Conservation (phyloP, 805 yeast genomes). For the Candida golubevii region DNA sequence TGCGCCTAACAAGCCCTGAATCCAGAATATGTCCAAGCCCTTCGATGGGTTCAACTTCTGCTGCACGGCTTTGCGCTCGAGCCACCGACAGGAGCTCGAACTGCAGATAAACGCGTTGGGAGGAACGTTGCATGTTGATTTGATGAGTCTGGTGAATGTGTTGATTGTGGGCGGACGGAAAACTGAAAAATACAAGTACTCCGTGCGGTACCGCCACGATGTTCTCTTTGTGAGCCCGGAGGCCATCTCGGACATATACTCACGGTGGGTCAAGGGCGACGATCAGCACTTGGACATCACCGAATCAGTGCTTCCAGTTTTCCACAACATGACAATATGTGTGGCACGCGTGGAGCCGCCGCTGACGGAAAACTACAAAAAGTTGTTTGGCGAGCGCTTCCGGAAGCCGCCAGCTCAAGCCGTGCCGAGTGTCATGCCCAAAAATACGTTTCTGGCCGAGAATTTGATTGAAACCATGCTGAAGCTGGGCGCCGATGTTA, state of each 20-base stretch:
- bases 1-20: background rate
- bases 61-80: conserved; percentile 48
- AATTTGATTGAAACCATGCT: conserved; percentile 32
- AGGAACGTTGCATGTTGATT: conserved; percentile 51
- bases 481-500: conserved; percentile 47
- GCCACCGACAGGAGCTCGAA: conserved; percentile 40
- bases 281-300: conserved; percentile 28
- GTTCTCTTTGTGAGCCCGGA: conserved; percentile 50
- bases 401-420: conserved; percentile 17
- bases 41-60: conserved; percentile 50
- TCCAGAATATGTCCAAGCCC: conserved; percentile 26
- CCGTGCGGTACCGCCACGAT: conserved; percentile 50
- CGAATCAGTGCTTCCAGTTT: conserved; percentile 36
- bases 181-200: conserved; percentile 53
- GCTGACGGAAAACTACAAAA: conserved; percentile 7
- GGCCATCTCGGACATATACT: conserved; percentile 41
- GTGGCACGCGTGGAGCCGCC: conserved; percentile 35
- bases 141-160: conserved; percentile 57
- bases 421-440: conserved; percentile 8
- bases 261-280: conserved; percentile 51
- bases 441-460: conserved; percentile 20
- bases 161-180: conserved; percentile 55
- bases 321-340: conserved; percentile 43
- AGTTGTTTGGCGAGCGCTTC: conserved; percentile 20
- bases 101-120: conserved; percentile 52